Evolutionary conservation across 345 rosid genomes (phyloP).

Genomic region (Alliaria petiolata): DNA sequence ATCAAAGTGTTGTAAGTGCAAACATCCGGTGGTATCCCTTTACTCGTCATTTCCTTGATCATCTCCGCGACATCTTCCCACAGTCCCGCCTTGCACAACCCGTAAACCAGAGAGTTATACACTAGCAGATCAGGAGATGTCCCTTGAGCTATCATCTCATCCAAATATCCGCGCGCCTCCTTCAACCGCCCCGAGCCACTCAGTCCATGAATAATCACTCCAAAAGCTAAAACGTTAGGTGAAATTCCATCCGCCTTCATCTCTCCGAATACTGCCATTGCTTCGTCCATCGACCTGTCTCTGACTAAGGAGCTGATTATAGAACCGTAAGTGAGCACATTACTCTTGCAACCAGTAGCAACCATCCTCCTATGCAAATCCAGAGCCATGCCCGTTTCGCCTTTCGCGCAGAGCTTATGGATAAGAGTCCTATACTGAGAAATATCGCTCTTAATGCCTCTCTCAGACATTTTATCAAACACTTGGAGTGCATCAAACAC

Average conservation of each 20-base stretch:
- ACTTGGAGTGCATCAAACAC: not conserved
- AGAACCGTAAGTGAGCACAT: not conserved
- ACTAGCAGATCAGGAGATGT: not conserved
- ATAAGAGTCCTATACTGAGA: not conserved
- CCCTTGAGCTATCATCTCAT: not conserved
- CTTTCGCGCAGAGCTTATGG: not conserved
- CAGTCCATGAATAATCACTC: not conserved
- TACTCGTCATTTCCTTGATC: not conserved
- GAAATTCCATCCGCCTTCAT: not conserved
- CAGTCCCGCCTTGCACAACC: not conserved
- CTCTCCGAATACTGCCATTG: not conserved
- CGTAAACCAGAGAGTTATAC: not conserved
- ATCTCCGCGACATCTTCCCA: constrained; percentile 1
- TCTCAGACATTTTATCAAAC: constrained; percentile 10
- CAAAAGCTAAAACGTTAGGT: not conserved
- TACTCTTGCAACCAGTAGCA: not conserved
- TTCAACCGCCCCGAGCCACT: not conserved
- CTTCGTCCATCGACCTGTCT: not conserved
- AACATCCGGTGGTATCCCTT: not conserved
- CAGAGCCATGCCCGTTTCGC: not conserved
- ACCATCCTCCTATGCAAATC: not conserved
- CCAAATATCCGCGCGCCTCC: not conserved
- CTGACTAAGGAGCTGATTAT: not conserved
- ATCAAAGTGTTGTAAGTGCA: constrained; percentile 5
- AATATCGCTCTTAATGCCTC: not conserved